Conservation (phyloP, 768 basidiomycete genomes). For the Rhodotorula sphaerocarpa region DNA sequence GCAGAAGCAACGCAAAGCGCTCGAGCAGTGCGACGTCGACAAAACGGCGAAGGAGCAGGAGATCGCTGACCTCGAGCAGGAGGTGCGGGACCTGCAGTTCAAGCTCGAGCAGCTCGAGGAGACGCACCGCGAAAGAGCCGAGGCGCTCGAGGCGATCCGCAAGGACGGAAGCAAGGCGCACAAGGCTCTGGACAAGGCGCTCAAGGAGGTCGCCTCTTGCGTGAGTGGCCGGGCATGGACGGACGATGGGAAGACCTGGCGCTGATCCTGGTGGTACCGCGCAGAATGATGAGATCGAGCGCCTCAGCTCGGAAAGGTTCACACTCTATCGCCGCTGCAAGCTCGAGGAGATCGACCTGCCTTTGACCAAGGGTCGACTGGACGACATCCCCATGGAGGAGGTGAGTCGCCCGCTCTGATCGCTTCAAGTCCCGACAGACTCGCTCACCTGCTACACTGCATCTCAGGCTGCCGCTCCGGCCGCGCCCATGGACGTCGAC, state of each 20-base stretch:
- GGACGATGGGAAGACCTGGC: too few relatives aligned
- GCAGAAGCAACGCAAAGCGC: conserved; percentile 45
- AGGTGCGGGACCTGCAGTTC: conserved; percentile 19
- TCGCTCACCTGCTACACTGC: too few relatives aligned
- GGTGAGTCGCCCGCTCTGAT: conserved; percentile 47
- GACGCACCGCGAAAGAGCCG: conserved; percentile 32
- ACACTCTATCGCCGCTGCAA: conserved; percentile 83
- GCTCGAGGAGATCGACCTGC: conserved; percentile 81
- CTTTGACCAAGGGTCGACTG: conserved; percentile 64
- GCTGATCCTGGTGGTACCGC: not conserved
- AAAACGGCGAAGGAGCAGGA: conserved; percentile 6
- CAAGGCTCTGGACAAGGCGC: conserved; percentile 69
- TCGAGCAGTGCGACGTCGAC: conserved; percentile 23
- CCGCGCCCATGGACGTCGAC: conserved; percentile 87
- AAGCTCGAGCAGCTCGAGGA: conserved; percentile 49
- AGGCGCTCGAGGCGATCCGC: conserved; percentile 55
- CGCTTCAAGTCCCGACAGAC: too few relatives aligned
- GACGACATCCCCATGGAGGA: conserved; percentile 89
- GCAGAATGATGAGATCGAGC: conserved; percentile 85
- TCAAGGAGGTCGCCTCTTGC: conserved; percentile 80
- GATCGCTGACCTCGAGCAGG: conserved; percentile 26
- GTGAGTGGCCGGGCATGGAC: too few relatives aligned
- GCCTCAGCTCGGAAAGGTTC: conserved; percentile 72
- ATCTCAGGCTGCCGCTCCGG: conserved; percentile 46
- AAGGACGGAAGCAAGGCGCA: conserved; percentile 64